Evolutionary conservation across 176 grass and related monocot species (phyloP), one percentile per base, ranked within the genome.

Genomic region (Oryza glumipatula): DNA sequence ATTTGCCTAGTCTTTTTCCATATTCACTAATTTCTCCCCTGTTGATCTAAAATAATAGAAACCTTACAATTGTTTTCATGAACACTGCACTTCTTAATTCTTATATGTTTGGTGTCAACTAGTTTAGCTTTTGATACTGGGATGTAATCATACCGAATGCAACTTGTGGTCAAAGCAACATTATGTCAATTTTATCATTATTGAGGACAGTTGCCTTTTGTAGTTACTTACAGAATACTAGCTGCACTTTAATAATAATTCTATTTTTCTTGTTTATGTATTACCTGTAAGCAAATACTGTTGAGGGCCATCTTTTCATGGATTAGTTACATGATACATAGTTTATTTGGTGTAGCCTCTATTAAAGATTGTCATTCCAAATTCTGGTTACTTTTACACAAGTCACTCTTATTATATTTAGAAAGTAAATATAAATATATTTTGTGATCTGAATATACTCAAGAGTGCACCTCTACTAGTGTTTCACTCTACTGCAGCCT

Each of bases 301-400:
- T 48, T 60, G 12, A 68, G 48, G 71, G 67, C 74, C 73, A 65
- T 54, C n/a, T 3, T 65, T 19, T 73, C 48, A 58, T 35, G 32
- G 39, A 64, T 22, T 73, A 33, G 52, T n/a, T 76, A 39, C 19
- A 68, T 32, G 26, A 5, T 63, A 36, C 28, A 11, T 80, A 69
- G 24, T 28, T 70, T 7, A 9, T 46, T 68, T 56, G 73, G 14
- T 79, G 83, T 23, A 10, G 24, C 19, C 79, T 66, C 38, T 8
- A 10, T 54, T 66, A 12, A 17, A 70, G 7, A 23, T 76, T 76
- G 44, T 9, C 35, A 19, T 48, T 65, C n/a, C 41, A 77, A 5
- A 47, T 80, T 82, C 13, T 19, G n/a, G n/a, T 28, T 48, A 44
- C n/a, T 71, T 82, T 38, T 88, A 45, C 51, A 67, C 11, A 78